Evolutionary conservation across 2,329 filamentous ascomycete species (phyloP), one percentile per base, ranked within the genome.

Genomic region (Colletotrichum neosansevieriae): DNA sequence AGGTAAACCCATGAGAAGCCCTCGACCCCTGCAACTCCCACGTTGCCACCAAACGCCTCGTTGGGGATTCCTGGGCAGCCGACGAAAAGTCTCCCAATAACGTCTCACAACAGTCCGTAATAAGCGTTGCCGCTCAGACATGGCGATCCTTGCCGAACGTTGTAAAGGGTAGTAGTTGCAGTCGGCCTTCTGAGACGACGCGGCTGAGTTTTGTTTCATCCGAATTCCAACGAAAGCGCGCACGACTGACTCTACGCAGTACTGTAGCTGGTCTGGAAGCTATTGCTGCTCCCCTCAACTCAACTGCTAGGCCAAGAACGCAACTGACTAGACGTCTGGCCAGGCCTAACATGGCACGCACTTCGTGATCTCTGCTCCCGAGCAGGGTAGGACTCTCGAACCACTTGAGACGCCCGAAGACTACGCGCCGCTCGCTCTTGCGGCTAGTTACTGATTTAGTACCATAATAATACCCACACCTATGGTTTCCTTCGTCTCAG

Each of bases 181-280:
- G 6, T 54, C 34, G 38, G 54, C 61, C 12, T 38, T 44, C 61
- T 60, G 66, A 60, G 66, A 69, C 66, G 66, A 54, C 24, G 50
- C 49, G 47, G 40, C 24, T 49, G 62, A 59, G 61, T 69, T 65
- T 66, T 47, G 66, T 69, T 69, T 69, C 66, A 69, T 65, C 61
- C 56, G 54, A 69, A 60, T 36, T 59, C 7, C 40, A 34, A 36
- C 21, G 34, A n/a, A n/a, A 60, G 38, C 34, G 40, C 47, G 34
- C 40, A 66, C 54, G 19, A 29, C 40, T 17, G 24, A 49, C 32
- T 47, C 19, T n/a, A n/a, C n/a, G n/a, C n/a, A n/a, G n/a, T n/a
- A n/a, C 40, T 42, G 17, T 29, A n/a, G 24, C 34, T 42, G 19
- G 12, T 53, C 24, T 50, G 61, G 54, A 66, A 69, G 29, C 54